These are phyloP conservation scores for Excoecaria cochinchinensis DNA, from an alignment of 345 rosid species.

Conservation along the genomic window DNA sequence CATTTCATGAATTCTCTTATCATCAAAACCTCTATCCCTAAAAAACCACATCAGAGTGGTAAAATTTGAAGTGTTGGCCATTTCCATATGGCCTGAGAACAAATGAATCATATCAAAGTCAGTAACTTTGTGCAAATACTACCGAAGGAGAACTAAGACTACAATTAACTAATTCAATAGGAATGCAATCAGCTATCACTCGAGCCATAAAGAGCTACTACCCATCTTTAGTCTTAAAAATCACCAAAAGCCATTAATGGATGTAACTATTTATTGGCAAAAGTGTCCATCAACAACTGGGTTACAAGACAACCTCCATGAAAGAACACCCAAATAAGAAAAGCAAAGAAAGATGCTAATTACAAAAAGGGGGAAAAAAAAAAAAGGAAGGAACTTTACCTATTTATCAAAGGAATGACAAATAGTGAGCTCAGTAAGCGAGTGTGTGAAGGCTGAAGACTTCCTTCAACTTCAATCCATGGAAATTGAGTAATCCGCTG, in stretches of 20 bases:
- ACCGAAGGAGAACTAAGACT: neutral
- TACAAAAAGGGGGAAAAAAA: no score
- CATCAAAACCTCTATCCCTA: conserved; percentile 61
- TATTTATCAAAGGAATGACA: no score
- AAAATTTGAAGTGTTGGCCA: conserved; percentile 38
- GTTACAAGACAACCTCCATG: no score
- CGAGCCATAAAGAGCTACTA: neutral
- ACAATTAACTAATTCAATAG: neutral
- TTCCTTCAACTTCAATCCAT: no score
- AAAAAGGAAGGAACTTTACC: no score
- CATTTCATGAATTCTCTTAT: conserved; percentile 52
- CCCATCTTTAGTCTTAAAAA: neutral
- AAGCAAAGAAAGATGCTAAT: no score
- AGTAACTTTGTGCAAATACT: neutral
- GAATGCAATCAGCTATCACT: no score
- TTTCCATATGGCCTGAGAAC: conserved; percentile 45
- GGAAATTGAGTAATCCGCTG: no score
- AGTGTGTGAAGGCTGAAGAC: no score
- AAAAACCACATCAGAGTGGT: conserved; percentile 64
- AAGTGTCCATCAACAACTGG: neutral
- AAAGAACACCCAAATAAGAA: neutral
- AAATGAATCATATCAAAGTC: conserved; percentile 17
- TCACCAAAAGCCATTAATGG: neutral
- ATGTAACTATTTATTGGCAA: neutral
- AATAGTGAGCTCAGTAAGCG: no score